Evolutionary conservation across 352 stramenopile genomes (phyloP), one percentile per base, ranked within the genome.

Genomic region (Phytophthora fragariae): DNA sequence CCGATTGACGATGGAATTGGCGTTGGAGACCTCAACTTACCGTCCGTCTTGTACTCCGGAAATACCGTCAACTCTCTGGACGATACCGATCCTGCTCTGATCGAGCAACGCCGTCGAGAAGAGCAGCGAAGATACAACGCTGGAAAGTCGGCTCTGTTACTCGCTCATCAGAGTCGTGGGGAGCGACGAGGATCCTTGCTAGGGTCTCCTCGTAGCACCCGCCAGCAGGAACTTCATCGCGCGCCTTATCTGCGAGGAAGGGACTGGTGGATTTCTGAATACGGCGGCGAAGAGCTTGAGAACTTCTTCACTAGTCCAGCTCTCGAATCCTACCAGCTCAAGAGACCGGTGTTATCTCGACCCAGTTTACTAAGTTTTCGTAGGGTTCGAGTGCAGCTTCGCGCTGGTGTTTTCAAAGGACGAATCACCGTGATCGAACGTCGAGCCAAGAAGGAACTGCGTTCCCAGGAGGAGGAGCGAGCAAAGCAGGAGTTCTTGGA

Each of bases 361-460:
- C 82, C 84, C 7, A 92, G 79, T 19, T 58, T 94, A 15, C 60
- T 92, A 7, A 80, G 81, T 33, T 77, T 85, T 14, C 80, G 87
- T 35, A 82, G 81, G 15, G 76, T 90, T 9, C 77, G 82, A 2
- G 77, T 92, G 0, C 76, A 93, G 21, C 60, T 95, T 17, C 77
- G 80, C 19, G 84, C 90, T 9, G 91, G 91, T 0, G 50, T 97
- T 1, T 95, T 97, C 65, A 97, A 97, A 73, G 91, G 91, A 2
- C 61, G 93, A 6, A 89, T 96, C 19, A 67, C 73, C 0, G 82
- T 97, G 9, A 80, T 69, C 0, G 84, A 95, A 56, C 69, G 62
- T 2, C 41, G 58, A 41, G n/a, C 27, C 5, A 75, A 53, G 33
- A 62, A 46, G 5, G 62, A 75, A n/a, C 57, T 59, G 35, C 58